Conservation (phyloP, 208 protist species). For the Naegleria fowleri region DNA sequence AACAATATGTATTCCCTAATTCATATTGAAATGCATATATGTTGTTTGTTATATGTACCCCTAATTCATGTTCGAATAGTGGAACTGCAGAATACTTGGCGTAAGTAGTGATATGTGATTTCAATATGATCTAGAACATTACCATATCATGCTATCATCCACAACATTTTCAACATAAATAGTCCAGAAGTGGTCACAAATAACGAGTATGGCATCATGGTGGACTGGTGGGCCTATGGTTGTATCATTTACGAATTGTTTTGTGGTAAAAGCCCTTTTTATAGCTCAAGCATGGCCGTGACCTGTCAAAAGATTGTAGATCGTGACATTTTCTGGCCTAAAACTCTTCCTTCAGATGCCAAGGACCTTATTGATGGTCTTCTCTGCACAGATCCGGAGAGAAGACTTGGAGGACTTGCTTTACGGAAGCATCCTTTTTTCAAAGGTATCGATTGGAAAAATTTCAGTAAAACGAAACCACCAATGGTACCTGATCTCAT, state of each 20-base stretch:
- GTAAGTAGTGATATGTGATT: slow-evolving; percentile 24
- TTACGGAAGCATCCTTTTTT: slow-evolving; percentile 19
- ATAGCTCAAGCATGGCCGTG: not conserved
- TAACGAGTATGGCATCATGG: not conserved
- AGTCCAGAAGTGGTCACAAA: not conserved
- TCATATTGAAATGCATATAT: too few species aligned
- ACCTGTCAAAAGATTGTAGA: slow-evolving; percentile 36
- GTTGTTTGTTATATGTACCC: too few species aligned
- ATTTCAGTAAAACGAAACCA: not conserved
- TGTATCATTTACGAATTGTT: slow-evolving; percentile 32
- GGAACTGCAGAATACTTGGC: slow-evolving; percentile 37
- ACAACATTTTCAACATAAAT: not conserved
- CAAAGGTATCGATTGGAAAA: slow-evolving; percentile 22
- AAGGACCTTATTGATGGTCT: slow-evolving; percentile 36
- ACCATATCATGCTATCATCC: not conserved
- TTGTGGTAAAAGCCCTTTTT: slow-evolving; percentile 29
- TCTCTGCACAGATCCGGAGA: slow-evolving; percentile 17
- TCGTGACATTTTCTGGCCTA: slow-evolving; percentile 35
- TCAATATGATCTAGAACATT: slow-evolving; percentile 11
- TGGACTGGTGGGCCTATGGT: slow-evolving; percentile 40
- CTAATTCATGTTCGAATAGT: not conserved
- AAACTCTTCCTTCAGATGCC: slow-evolving; percentile 12
- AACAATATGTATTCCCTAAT: too few species aligned
- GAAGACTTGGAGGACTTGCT: slow-evolving; percentile 12
- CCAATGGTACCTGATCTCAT: slow-evolving; percentile 11